Conservation (phyloP, 2,329 filamentous ascomycete species). For the Blastomyces emzantsi region DNA sequence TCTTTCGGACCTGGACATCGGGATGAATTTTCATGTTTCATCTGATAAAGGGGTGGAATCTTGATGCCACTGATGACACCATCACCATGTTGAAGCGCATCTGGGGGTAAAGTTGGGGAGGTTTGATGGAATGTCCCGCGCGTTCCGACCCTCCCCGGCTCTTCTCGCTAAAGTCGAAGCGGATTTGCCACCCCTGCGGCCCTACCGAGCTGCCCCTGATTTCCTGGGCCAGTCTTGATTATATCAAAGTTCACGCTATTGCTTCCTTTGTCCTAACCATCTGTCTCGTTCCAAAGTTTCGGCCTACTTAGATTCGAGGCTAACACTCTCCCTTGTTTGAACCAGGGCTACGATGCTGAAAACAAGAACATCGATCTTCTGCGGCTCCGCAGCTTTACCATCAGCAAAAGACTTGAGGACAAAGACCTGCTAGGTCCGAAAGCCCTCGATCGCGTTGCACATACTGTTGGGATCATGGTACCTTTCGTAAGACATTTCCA, state of each 20-base stretch:
- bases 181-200: slow-evolving; percentile 2
- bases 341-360: slow-evolving; percentile 62
- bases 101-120: background rate
- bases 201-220: background rate
- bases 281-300: slow-evolving; percentile 1
- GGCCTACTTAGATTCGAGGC: slow-evolving; percentile 15
- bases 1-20: background rate
- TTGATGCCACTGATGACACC: background rate
- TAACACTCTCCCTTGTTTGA: slow-evolving; percentile 14
- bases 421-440: slow-evolving; percentile 52
- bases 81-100: background rate
- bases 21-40: background rate
- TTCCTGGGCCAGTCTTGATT: background rate
- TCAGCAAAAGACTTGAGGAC: slow-evolving; percentile 59
- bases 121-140: slow-evolving; percentile 2
- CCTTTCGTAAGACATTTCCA: slow-evolving; percentile 59
- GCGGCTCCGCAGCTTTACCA: slow-evolving; percentile 69
- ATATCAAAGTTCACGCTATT: slow-evolving; percentile 5
- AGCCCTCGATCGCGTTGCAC: slow-evolving; percentile 56
- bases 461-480: slow-evolving; percentile 58
- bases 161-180: background rate
- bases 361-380: slow-evolving; percentile 74
- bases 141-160: background rate
- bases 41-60: background rate
- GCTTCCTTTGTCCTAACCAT: slow-evolving; percentile 5